Evolutionary conservation across 1,284 basidiomycete species (phyloP).

Genomic region (Caloboletus firmus): DNA sequence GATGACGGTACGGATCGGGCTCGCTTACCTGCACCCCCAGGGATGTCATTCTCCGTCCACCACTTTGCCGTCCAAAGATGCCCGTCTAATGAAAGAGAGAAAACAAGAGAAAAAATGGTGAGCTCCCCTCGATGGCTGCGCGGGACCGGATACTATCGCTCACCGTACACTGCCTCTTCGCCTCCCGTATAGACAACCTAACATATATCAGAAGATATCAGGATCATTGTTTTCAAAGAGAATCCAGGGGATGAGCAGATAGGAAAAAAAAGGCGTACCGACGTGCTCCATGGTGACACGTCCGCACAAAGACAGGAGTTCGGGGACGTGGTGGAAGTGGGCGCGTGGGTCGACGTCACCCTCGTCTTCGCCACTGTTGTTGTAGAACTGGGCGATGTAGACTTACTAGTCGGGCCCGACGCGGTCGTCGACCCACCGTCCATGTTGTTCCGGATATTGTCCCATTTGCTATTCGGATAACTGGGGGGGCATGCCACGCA

Average conservation of each 20-base stretch:
- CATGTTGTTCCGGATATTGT: constrained; percentile 68
- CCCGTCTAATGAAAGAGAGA: constrained; percentile 24
- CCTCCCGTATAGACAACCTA: constrained; percentile 50
- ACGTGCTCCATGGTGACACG: constrained; percentile 52
- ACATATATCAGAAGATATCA: no score
- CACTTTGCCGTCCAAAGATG: constrained; percentile 58
- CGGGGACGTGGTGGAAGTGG: constrained; percentile 22
- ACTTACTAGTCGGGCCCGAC: constrained; percentile 17
- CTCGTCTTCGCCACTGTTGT: constrained; percentile 8
- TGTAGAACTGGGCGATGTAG: constrained; percentile 15
- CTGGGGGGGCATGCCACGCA: constrained; percentile 29
- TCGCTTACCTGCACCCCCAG: constrained; percentile 40
- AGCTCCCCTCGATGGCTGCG: neutral
- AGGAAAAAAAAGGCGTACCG: constrained; percentile 26
- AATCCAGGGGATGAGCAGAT: neutral
- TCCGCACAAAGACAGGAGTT: constrained; percentile 45
- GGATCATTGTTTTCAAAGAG: neutral
- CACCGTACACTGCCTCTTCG: constrained; percentile 49
- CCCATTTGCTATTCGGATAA: constrained; percentile 67
- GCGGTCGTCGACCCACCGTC: constrained; percentile 31
- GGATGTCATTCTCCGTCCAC: constrained; percentile 51
- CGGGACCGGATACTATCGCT: neutral
- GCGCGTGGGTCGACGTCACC: constrained; percentile 21
- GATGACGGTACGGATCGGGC: no score
- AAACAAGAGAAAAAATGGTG: neutral